Conservation (phyloP, 352 stramenopile genomes). For the Phytophthora meadii region DNA sequence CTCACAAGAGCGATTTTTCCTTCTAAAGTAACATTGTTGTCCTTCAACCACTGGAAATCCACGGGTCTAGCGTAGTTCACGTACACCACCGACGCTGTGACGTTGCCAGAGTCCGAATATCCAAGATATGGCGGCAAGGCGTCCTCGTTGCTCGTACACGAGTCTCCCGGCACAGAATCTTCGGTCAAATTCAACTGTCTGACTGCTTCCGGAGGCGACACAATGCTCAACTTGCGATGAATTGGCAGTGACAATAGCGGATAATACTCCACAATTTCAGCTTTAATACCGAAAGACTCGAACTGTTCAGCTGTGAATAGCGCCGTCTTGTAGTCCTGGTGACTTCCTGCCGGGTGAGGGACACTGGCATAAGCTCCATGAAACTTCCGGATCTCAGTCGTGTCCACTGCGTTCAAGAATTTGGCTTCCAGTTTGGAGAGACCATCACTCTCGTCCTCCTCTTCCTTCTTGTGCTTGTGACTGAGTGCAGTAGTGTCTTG, state of each 20-base stretch:
- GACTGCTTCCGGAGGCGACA: constrained; percentile 39
- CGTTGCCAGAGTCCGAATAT: constrained; percentile 81
- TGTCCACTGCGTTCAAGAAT: constrained; percentile 36
- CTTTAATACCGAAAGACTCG: constrained; percentile 62
- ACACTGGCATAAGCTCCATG: constrained; percentile 43
- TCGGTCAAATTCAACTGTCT: constrained; percentile 68
- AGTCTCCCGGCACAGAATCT: constrained; percentile 61
- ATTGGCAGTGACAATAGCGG: constrained; percentile 76
- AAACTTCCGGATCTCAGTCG: constrained; percentile 32
- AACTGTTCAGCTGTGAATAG: constrained; percentile 69
- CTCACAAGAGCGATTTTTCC: constrained; percentile 87
- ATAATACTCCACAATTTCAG: constrained; percentile 72
- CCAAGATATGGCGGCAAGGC: constrained; percentile 82
- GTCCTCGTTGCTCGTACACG: constrained; percentile 61
- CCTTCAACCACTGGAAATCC: constrained; percentile 85
- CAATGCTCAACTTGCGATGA: constrained; percentile 48
- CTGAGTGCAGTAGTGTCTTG: constrained; percentile 15
- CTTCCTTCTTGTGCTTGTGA: constrained; percentile 24
- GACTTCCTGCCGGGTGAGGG: constrained; percentile 52
- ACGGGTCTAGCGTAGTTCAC: constrained; percentile 85
- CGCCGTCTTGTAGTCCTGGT: constrained; percentile 66
- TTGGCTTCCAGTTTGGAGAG: constrained; percentile 31
- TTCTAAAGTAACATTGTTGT: constrained; percentile 69
- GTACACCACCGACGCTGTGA: constrained; percentile 84
- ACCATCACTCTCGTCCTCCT: constrained; percentile 22